Percentiles rank a stretch among this genome's conserved stretches.
Evolutionary conservation across 352 stramenopile genomes (phyloP).

Genomic region (Hyaloperonospora brassicae): DNA sequence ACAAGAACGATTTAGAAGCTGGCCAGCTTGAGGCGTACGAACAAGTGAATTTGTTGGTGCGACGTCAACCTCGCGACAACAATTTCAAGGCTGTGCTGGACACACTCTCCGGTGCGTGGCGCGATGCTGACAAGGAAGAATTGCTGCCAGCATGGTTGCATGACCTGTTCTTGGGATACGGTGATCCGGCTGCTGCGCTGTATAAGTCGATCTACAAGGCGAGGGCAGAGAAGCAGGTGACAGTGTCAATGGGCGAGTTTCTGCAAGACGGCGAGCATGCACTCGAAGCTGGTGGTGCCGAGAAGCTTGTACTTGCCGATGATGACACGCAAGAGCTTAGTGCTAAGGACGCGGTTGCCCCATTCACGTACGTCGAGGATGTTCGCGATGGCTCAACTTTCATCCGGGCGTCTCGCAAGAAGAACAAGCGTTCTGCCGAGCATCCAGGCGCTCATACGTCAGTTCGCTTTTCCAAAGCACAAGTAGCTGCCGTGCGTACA

Average conservation of each 20-base stretch:
- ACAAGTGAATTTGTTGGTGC: slow-evolving; percentile 91
- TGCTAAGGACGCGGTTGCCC: slow-evolving; percentile 27
- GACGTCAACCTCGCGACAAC: slow-evolving; percentile 83
- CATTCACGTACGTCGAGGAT: slow-evolving; percentile 49
- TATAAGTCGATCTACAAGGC: slow-evolving; percentile 53
- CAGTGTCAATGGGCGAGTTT: slow-evolving; percentile 33
- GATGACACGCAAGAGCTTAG: slow-evolving; percentile 26
- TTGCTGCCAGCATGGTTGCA: slow-evolving; percentile 90
- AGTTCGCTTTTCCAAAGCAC: slow-evolving; percentile 88
- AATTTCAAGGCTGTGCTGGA: slow-evolving; percentile 94
- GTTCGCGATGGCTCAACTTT: slow-evolving; percentile 21
- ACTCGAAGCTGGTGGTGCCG: slow-evolving; percentile 27
- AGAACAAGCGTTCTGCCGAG: slow-evolving; percentile 3
- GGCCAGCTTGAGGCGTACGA: slow-evolving; percentile 65
- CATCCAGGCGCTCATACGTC: neutral
- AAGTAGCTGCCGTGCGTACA: slow-evolving; percentile 88
- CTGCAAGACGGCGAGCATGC: slow-evolving; percentile 46
- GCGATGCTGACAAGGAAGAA: slow-evolving; percentile 26
- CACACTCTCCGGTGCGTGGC: slow-evolving; percentile 51
- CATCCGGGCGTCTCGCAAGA: slow-evolving; percentile 32
- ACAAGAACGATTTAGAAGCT: slow-evolving; percentile 84
- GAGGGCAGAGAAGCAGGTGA: slow-evolving; percentile 26
- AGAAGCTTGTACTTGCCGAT: slow-evolving; percentile 36
- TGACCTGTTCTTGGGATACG: slow-evolving; percentile 92
- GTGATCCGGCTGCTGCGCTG: slow-evolving; percentile 76